Evolutionary conservation across 305 asterid species (phyloP), one percentile per base, ranked within the genome.

Genomic region (Nicotiana rustica): DNA sequence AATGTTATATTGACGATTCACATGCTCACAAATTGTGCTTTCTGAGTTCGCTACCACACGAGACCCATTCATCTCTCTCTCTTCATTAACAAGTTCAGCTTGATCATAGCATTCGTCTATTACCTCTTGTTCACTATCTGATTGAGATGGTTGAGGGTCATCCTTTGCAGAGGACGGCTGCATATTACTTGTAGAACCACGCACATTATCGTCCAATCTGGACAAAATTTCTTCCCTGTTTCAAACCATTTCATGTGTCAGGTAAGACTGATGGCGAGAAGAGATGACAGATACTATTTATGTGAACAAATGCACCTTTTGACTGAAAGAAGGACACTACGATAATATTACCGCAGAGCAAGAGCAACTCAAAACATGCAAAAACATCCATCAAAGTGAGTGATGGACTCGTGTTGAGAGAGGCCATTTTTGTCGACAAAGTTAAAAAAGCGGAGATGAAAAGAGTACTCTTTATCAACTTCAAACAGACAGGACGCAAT

Each of bases 211-310:
- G 71, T 88, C 94, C 88, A 92, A 75, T 89, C 89, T 92, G 81
- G 97, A 94, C 73, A 91, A 91, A 82, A 93, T 93, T 62, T 91
- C 98, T 85, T 92, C 98, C 90, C 98, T 95, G 92, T 61, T 88
- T 64, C 77, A 80, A 56, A 55, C 9, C 41, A 21, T 36, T 70
- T 17, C 6, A 79, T n/a, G 31, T 66, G 36, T 65, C 60, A 19
- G 47, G 47, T 52, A 21, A 29, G 41, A 38, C 62, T 10, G 71
- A 17, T 25, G 65, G 41, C 12, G 3, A 60, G 44, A 81, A 67
- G 25, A 62, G 25, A 6, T 31, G 33, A 8, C 60, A 79, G 49
- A 18, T 64, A 5, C 36, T 41, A 62, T 7, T 75, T 14, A 13
- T 14, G 65, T 52, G 1, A 65, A 41, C 10, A 79, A 47, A 14